A percentile compares a stretch with the other conserved stretches of the same genome.
phyloP scores from a whole-genome alignment of 2,329 filamentous ascomycete species.

The Penicillium sumatraense region DNA sequence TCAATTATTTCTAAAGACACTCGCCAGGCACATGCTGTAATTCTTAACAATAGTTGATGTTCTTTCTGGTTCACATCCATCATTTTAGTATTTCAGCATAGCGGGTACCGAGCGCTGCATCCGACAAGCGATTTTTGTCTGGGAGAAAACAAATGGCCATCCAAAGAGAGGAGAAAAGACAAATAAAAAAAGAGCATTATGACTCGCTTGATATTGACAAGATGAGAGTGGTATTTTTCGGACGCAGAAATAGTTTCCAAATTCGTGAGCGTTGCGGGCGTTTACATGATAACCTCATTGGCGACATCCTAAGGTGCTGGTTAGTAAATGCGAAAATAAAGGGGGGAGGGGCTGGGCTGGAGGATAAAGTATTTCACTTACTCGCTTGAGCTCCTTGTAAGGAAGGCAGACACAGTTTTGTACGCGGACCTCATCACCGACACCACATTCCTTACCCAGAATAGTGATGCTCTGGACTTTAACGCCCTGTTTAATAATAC shows the following conservation, averaged over 20 bases:
- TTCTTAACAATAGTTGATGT: no score
- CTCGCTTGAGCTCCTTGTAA: constrained; percentile 96
- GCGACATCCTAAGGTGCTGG: constrained; percentile 38
- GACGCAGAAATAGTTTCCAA: constrained; percentile 17
- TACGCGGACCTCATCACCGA: constrained; percentile 91
- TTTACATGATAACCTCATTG: constrained; percentile 84
- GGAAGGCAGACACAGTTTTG: constrained; percentile 98
- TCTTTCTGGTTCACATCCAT: no score
- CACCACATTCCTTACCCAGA: constrained; percentile 90
- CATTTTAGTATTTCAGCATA: background rate
- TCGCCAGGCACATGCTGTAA: background rate
- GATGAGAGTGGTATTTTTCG: constrained; percentile 22
- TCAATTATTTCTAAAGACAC: constrained; percentile 2
- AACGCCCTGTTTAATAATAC: constrained; percentile 94
- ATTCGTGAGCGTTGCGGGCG: constrained; percentile 1
- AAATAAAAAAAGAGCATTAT: constrained; percentile 19
- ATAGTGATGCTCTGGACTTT: constrained; percentile 99
- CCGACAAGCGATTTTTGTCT: constrained; percentile 7
- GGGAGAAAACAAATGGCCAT: constrained; percentile 23
- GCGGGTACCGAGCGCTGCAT: background rate
- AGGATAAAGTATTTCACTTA: constrained; percentile 55
- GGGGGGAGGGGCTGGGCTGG: background rate
- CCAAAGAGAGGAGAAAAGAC: constrained; percentile 8
- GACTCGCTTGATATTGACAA: constrained; percentile 24
- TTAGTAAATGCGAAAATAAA: background rate